Conservation (phyloP, 176 grass and related monocot genomes). For the Metroxylon sagu region DNA sequence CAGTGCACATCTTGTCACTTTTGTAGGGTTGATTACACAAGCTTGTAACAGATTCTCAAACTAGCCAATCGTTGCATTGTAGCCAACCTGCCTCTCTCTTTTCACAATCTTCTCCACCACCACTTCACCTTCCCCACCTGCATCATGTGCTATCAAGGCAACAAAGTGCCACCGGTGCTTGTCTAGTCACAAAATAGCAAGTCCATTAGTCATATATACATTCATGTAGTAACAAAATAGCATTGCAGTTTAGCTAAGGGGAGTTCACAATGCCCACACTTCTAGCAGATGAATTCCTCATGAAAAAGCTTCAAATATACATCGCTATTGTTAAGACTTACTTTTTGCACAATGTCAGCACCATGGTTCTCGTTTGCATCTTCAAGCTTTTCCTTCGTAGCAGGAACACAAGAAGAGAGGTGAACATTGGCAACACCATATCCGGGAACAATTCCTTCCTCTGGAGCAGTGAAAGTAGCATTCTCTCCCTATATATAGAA, state of each 20-base stretch:
- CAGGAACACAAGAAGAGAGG: neutral
- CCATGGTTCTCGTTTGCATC: constrained; percentile 5
- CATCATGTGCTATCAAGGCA: constrained; percentile 48
- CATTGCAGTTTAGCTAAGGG: too few relatives aligned
- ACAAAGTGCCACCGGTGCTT: constrained; percentile 40
- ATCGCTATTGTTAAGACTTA: neutral
- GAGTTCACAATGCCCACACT: too few relatives aligned
- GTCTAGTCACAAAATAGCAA: neutral
- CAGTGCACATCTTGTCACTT: constrained; percentile 51
- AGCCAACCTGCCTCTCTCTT: constrained; percentile 31
- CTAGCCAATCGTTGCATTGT: constrained; percentile 48
- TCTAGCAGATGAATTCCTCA: too few relatives aligned
- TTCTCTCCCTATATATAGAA: neutral
- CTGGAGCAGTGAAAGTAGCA: constrained; percentile 1
- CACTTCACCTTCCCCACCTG: constrained; percentile 53
- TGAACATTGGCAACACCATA: constrained; percentile 4
- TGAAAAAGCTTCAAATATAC: too few relatives aligned
- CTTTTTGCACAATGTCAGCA: constrained; percentile 4
- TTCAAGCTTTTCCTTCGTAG: constrained; percentile 2
- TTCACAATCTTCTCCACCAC: constrained; percentile 53
- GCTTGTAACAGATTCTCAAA: constrained; percentile 72
- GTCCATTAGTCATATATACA: too few relatives aligned
- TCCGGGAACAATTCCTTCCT: constrained; percentile 6
- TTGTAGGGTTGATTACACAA: constrained; percentile 47
- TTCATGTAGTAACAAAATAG: too few relatives aligned